Percentiles rank a stretch among this genome's conserved stretches.
phyloP scores from a whole-genome alignment of 768 basidiomycete species.

The Pholiota molesta region DNA sequence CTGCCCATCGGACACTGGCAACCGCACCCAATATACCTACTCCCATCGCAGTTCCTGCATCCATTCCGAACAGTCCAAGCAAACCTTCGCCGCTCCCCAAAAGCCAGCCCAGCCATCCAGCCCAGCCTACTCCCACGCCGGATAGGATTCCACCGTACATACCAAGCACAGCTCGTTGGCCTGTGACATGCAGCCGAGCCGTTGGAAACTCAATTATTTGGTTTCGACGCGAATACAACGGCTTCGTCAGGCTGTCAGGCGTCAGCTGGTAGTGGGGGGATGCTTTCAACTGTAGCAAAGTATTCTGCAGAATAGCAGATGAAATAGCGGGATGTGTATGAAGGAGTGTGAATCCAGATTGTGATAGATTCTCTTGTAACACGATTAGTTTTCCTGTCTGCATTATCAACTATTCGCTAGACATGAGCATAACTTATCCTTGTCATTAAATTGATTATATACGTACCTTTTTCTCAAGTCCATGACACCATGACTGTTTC shows the following conservation, averaged over 20 bases:
- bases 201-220: conserved; percentile 63
- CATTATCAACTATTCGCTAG: conserved; percentile 54
- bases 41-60: conserved; percentile 61
- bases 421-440: not conserved
- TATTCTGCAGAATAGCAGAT: conserved; percentile 62
- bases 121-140: conserved; percentile 61
- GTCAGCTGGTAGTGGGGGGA: conserved; percentile 50
- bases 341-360: conserved; percentile 43
- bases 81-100: conserved; percentile 42
- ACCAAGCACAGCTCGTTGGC: conserved; percentile 57
- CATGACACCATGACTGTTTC: conserved; percentile 43
- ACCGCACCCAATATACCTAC: conserved; percentile 55
- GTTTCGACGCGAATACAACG: conserved; percentile 51
- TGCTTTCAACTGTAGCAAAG: conserved; percentile 52
- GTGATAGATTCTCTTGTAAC: conserved; percentile 46
- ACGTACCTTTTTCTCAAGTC: conserved; percentile 54
- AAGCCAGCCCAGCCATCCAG: conserved; percentile 58
- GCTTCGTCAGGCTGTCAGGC: conserved; percentile 48
- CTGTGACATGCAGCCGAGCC: conserved; percentile 61
- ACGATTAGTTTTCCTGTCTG: conserved; percentile 61
- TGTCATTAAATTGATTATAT: not conserved
- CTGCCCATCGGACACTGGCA: conserved; percentile 59
- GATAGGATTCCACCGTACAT: conserved; percentile 50
- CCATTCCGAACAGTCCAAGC: conserved; percentile 42
- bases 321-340: conserved; percentile 39